Conservation (phyloP, 306 rosid genomes). For the Cucurbita ficifolia region DNA sequence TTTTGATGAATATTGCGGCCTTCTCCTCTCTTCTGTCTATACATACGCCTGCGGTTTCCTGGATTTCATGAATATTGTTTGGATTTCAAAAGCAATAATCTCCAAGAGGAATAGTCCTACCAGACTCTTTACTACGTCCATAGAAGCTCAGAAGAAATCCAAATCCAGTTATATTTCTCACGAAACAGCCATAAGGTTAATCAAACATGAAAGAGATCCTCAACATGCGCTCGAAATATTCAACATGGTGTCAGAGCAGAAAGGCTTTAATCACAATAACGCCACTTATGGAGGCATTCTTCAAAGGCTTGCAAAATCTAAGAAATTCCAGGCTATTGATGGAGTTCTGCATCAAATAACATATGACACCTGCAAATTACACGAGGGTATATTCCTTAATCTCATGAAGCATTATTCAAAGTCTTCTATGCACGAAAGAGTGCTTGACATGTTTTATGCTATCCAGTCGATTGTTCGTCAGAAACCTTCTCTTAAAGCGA, state of each 20-base stretch:
- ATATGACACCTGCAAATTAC: constrained; percentile 67
- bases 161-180: constrained; percentile 47
- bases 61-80: constrained; percentile 53
- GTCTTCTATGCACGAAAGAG: constrained; percentile 42
- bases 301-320: constrained; percentile 49
- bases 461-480: constrained; percentile 54
- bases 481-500: constrained; percentile 63
- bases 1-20: constrained; percentile 26
- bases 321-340: constrained; percentile 58
- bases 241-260: constrained; percentile 55
- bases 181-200: constrained; percentile 40
- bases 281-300: constrained; percentile 60
- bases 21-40: constrained; percentile 6
- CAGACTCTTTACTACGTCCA: not conserved
- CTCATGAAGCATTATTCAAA: constrained; percentile 76
- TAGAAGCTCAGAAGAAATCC: constrained; percentile 23
- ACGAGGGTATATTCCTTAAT: constrained; percentile 60
- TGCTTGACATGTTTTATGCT: constrained; percentile 44
- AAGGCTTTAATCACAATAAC: constrained; percentile 60
- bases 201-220: constrained; percentile 71
- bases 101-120: constrained; percentile 35
- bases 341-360: constrained; percentile 58
- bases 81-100: constrained; percentile 22
- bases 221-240: constrained; percentile 64
- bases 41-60: too few relatives aligned